Evolutionary conservation across 345 rosid species (phyloP), one percentile per base, ranked within the genome.

Genomic region (Carallia pectinifolia): DNA sequence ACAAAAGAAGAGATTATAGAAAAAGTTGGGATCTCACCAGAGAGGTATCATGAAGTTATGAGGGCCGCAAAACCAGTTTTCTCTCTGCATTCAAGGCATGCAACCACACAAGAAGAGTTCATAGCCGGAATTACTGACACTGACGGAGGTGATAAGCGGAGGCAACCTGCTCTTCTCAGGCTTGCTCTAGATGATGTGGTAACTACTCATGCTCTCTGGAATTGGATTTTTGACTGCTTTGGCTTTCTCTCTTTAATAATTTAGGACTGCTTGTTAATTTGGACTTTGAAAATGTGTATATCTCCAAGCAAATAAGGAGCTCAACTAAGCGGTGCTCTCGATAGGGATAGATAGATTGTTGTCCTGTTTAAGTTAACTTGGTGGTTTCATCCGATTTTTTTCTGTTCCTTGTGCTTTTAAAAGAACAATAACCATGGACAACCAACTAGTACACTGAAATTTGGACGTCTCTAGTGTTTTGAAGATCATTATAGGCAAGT

Each of bases 151-250:
- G 92, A 89, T 79, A 83, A 65, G 60, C 73, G 74, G 55, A 87
- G 87, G 84, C 92, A 87, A 65, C 87, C 88, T 12, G 93, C 97
- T 76, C 86, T 90, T 81, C 91, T 92, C 63, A 86, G 99, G 88
- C 97, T 92, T 23, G 99, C 99, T 6, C 90, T 95, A 58, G 99
- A 95, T 63, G 99, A 92, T 62, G 99, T 95, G 88, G 99, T 95
- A 77, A 80, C 47, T 69, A 48, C 29, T 56, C 58, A 30, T 64
- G 59, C 23, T 54, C 33, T n/a, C 39, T 1, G 13, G 48, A 48
- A 61, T 68, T 67, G 34, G 54, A 64, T 30, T 64, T 12, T 74
- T 5, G 15, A 33, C 4, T 40, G 1, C 52, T 27, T 47, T 23
- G 31, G 7, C 30, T 33, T 44, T 33, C 59, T 71, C 61, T 72